Evolutionary conservation across 768 basidiomycete genomes (phyloP), one percentile per base, ranked within the genome.

Genomic region (Tremella fuciformis): DNA sequence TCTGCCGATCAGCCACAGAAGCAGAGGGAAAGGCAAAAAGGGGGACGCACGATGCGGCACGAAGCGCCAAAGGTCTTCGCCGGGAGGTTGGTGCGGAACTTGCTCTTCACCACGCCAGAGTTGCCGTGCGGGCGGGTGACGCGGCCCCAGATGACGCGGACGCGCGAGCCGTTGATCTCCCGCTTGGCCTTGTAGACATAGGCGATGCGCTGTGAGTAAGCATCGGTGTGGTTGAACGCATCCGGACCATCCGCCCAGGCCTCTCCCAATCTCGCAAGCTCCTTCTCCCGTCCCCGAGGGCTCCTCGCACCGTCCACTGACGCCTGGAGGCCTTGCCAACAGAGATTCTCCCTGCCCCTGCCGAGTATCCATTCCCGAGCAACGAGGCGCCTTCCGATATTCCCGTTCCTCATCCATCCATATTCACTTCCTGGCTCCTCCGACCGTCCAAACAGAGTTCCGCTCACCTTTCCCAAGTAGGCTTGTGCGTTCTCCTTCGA

Each of bases 141-240:
- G 71, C 91, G 90, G 74, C 93, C 96, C 92, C 92, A 98, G 82
- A 98, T 97, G 64, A 98, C 91, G 68, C 96, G 89, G 75, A 97
- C 82, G 80, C 93, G 92, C 69, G 91, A 89, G 60, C 96, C 96
- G 78, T 87, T 86, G 67, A 94, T 84, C 80, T 91, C 89, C 78
- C 85, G 83, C 84, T 96, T 92, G 61, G 92, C 94, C 78, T 87
- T 88, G 86, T 99, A 99, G 69, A 99, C 92, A 80, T 87, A 99
- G 60, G 96, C 96, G 64, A 99, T 84, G 70, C 94, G 89, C 92
- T 96, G 70, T 22, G 25, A 21, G 18, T 40, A 59, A 50, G 38
- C 48, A 50, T 24, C 42, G 4, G 42, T 8, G 7, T 50, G 4
- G 7, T 29, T n/a, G 16, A 24, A 7, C 19, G 18, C 49, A 22